Percentiles rank a stretch among this genome's conserved stretches.
These are phyloP conservation scores for Picea sitchensis DNA, from an alignment of 75 land plant genomes.

Conservation along the genomic window DNA sequence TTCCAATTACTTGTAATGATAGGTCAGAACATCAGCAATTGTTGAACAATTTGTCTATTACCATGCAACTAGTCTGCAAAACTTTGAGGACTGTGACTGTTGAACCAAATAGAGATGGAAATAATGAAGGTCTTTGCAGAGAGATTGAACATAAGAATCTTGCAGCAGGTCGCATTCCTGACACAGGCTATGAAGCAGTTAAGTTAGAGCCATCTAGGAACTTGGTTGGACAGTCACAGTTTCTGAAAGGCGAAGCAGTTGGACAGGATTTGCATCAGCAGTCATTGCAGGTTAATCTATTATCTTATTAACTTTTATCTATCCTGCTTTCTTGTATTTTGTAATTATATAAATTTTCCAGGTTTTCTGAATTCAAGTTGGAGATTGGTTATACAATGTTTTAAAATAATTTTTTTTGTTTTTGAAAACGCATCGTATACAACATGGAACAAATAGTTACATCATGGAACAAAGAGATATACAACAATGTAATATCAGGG, in stretches of 20 bases:
- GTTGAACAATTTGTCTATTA: conserved; percentile 19
- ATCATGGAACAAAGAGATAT: no score
- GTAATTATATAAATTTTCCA: not conserved
- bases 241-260: not conserved
- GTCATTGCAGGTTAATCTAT: not conserved
- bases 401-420: not conserved
- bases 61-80: conserved; percentile 20
- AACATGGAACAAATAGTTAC: no score
- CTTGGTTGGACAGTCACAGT: not conserved
- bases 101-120: conserved; percentile 13
- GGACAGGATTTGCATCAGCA: not conserved
- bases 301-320: not conserved
- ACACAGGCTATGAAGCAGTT: conserved; percentile 6
- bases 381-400: not conserved
- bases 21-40: conserved; percentile 8
- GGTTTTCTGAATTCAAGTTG: not conserved
- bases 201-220: not conserved
- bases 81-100: conserved; percentile 19
- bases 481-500: no score
- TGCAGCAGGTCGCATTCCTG: not conserved
- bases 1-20: conserved; percentile 14
- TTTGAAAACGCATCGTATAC: not conserved
- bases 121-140: conserved; percentile 12
- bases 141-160: not conserved
- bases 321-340: not conserved